Percentiles rank a stretch among this genome's conserved stretches.
Conservation (phyloP, 139 green algal species). For the Gonium pectorale region DNA sequence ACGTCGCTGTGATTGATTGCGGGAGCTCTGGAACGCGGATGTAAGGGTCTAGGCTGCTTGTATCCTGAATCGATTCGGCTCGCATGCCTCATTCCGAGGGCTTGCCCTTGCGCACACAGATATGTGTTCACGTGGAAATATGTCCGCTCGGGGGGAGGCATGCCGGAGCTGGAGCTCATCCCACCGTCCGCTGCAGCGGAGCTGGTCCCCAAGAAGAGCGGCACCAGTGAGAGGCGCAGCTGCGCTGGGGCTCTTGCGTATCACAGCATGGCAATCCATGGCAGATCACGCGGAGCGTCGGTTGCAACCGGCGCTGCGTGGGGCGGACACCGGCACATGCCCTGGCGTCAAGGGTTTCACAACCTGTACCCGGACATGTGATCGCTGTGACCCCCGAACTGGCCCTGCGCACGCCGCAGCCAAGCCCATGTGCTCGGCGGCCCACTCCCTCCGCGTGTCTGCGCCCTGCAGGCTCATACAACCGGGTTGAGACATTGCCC, state of each 20-base stretch:
- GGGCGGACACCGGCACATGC: too few relatives aligned
- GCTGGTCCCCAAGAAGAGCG: conserved; percentile 28
- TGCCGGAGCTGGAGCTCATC: conserved; percentile 37
- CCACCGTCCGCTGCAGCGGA: conserved; percentile 12
- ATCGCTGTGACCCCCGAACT: background rate
- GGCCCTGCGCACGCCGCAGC: background rate
- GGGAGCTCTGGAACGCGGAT: conserved; percentile 81
- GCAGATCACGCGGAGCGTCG: too few relatives aligned
- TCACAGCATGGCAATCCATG: too few relatives aligned
- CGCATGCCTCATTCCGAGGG: too few relatives aligned
- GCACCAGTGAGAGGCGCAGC: conserved; percentile 20
- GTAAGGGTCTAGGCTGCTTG: conserved; percentile 45
- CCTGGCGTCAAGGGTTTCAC: too few relatives aligned
- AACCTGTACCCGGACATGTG: too few relatives aligned
- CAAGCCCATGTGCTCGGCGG: background rate
- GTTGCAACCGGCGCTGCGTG: too few relatives aligned
- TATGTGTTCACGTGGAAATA: conserved; percentile 53
- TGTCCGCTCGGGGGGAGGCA: background rate
- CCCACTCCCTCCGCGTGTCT: background rate
- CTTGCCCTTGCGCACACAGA: conserved; percentile 32
- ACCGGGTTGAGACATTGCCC: conserved; percentile 90
- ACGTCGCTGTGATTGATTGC: conserved; percentile 73
- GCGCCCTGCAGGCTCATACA: conserved; percentile 73
- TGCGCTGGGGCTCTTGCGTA: too few relatives aligned
- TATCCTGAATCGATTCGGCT: background rate